Conservation (phyloP, 768 basidiomycete genomes). For the Fibroporia radiculosa region DNA sequence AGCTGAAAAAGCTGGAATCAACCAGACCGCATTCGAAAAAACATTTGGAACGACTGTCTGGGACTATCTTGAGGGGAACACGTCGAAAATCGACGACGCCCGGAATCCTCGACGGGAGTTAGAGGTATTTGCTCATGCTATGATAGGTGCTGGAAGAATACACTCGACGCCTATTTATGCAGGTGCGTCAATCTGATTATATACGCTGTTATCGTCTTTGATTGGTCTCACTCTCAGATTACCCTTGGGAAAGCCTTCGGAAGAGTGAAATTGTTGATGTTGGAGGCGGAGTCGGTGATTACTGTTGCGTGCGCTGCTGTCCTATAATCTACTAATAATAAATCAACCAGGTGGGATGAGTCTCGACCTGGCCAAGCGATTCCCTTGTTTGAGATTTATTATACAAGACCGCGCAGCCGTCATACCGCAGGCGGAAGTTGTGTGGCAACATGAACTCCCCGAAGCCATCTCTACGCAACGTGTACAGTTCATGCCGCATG, state of each 20-base stretch:
- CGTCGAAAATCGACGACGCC: conserved; percentile 4
- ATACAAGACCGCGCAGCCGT: conserved; percentile 15
- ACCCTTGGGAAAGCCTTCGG: conserved; percentile 7
- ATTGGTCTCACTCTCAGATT: conserved; percentile 1
- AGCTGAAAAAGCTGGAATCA: not conserved
- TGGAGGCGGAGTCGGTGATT: conserved; percentile 9
- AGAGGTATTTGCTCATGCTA: conserved; percentile 1
- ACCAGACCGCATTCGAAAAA: conserved; percentile 2
- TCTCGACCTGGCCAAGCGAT: conserved; percentile 10
- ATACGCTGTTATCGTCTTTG: not conserved
- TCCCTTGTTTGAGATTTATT: conserved; percentile 13
- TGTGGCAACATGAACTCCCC: conserved; percentile 5
- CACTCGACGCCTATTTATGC: conserved; percentile 3
- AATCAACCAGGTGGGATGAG: conserved; percentile 5
- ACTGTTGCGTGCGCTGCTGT: too few species aligned
- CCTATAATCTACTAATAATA: not conserved
- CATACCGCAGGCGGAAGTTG: conserved; percentile 5
- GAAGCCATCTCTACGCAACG: conserved; percentile 1
- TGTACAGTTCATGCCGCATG: conserved; percentile 4
- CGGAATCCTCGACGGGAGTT: conserved; percentile 2
- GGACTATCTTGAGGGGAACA: conserved; percentile 6
- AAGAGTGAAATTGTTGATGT: conserved; percentile 10
- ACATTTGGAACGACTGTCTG: conserved; percentile 4
- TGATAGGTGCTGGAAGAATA: conserved; percentile 4
- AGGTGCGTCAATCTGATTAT: not conserved